Base-by-base conservation (phyloP, 176 grass and related monocot genomes). In the Carex pumila region DNA sequence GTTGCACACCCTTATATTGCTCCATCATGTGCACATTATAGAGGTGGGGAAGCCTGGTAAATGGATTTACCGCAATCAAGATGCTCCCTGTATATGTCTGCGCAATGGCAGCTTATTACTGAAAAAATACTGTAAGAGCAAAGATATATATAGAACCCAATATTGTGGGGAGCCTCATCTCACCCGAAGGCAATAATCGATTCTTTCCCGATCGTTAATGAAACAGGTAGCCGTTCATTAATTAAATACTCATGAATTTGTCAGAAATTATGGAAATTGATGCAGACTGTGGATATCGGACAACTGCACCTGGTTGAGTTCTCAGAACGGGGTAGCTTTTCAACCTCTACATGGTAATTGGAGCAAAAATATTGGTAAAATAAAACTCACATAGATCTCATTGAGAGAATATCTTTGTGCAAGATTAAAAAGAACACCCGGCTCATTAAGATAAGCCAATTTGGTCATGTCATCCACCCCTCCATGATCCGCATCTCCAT, bases 381-480 rank as follows among this genome's bases (percentile, higher is more conserved):
- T 19, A 13, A 21, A n/a, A 90, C 90, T 92, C 79, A 95, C 93
- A 34, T 95, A 95, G 67, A 95, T 92, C 69, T 95, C 90, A 78
- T 95, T 95, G 34, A 95, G 91, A 2, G 85, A 63, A 81, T 95
- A 91, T 32, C 93, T 81, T 69, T 70, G 73, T 0, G 89, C 85
- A 1, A 95, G 83, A 49, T 95, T 95, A 77, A 83, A 90, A 72
- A 95, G 87, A 73, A 95, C 93, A 64, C 90, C 93, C 14, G 93
- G 90, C 85, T 92, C 93, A 19, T 95, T 89, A n/a, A 95, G 87
- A 81, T 89, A 92, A 25, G 82, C 81, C 64, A 95, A 83, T 67
- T 92, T 95, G 85, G 91, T 95, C 93, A 95, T 95, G 83, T 95
- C 93, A 31, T 95, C 93, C 2, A 95, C 90, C 54, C 90, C 93